Percentiles rank a stretch among this genome's conserved stretches.
Conservation (phyloP, 306 rosid species). For the Cicer judaicum region DNA sequence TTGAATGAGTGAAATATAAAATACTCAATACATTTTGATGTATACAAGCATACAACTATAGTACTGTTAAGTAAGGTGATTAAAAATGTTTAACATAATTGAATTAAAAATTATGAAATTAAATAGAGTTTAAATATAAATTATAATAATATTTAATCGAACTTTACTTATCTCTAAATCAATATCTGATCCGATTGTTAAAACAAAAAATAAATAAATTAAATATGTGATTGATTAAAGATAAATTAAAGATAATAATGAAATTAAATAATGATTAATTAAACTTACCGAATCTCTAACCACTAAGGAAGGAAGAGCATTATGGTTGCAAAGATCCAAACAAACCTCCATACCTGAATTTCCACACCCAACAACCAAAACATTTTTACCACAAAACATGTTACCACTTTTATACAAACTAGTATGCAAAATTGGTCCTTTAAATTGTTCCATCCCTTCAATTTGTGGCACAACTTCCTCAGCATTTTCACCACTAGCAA, state of each 20-base stretch:
- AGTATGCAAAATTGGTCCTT: slow-evolving; percentile 70
- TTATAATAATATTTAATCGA: too few relatives aligned
- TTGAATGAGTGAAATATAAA: not conserved
- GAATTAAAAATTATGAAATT: too few relatives aligned
- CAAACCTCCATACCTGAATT: slow-evolving; percentile 98
- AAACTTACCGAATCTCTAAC: slow-evolving; percentile 81
- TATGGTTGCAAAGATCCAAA: slow-evolving; percentile 81
- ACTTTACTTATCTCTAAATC: too few relatives aligned
- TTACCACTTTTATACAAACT: slow-evolving; percentile 76
- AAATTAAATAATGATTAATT: slow-evolving; percentile 29
- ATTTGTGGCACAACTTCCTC: slow-evolving; percentile 67
- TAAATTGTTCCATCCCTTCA: slow-evolving; percentile 67
- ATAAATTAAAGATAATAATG: not conserved
- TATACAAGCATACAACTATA: too few relatives aligned
- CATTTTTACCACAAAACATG: slow-evolving; percentile 68
- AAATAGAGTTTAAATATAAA: too few relatives aligned
- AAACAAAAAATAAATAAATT: too few relatives aligned
- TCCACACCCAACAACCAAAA: slow-evolving; percentile 94
- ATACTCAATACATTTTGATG: not conserved
- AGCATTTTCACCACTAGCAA: slow-evolving; percentile 92
- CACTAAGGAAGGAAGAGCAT: slow-evolving; percentile 78
- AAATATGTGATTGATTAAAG: not conserved
- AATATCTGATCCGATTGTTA: too few relatives aligned
- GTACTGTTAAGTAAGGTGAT: too few relatives aligned
- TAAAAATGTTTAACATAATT: too few relatives aligned